Evolutionary conservation across 2,329 filamentous ascomycete species (phyloP).

Genomic region (Shiraia bambusicola): DNA sequence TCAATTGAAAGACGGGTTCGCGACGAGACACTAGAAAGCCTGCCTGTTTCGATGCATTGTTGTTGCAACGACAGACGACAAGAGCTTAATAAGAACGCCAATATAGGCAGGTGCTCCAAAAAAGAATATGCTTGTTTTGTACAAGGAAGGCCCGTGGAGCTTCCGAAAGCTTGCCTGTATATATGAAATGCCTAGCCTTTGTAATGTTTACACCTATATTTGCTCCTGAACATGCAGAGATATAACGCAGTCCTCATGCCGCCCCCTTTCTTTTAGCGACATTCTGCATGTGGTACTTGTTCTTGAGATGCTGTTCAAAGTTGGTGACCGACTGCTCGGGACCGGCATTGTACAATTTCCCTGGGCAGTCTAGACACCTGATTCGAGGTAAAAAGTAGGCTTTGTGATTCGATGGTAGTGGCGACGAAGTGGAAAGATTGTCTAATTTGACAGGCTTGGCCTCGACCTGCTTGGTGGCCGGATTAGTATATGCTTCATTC

Average conservation of each 20-base stretch:
- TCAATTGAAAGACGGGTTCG: not conserved
- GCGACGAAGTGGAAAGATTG: slow-evolving; percentile 49
- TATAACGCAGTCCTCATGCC: slow-evolving; percentile 6
- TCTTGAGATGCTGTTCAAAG: slow-evolving; percentile 90
- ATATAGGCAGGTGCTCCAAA: slow-evolving; percentile 9
- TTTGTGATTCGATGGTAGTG: slow-evolving; percentile 64
- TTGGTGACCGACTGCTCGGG: slow-evolving; percentile 83
- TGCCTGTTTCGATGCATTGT: slow-evolving; percentile 1
- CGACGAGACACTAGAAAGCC: not conserved
- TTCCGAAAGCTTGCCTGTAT: slow-evolving; percentile 13
- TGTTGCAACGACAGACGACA: slow-evolving; percentile 12
- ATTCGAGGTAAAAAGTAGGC: slow-evolving; percentile 88
- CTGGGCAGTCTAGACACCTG: slow-evolving; percentile 86
- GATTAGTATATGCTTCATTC: slow-evolving; percentile 53
- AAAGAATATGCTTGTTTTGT: slow-evolving; percentile 19
- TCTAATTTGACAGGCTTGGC: slow-evolving; percentile 56
- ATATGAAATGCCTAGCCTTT: slow-evolving; percentile 11
- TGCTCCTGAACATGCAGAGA: slow-evolving; percentile 5
- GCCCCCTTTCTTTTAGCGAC: slow-evolving; percentile 36
- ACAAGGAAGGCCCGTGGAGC: slow-evolving; percentile 14
- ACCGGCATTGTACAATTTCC: slow-evolving; percentile 89
- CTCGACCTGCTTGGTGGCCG: slow-evolving; percentile 58
- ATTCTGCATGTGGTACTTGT: slow-evolving; percentile 64
- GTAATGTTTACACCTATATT: slow-evolving; percentile 3
- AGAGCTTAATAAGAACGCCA: slow-evolving; percentile 30